phyloP scores from a whole-genome alignment of 108 stramenopile species.

The Nitzschia sp. region DNA sequence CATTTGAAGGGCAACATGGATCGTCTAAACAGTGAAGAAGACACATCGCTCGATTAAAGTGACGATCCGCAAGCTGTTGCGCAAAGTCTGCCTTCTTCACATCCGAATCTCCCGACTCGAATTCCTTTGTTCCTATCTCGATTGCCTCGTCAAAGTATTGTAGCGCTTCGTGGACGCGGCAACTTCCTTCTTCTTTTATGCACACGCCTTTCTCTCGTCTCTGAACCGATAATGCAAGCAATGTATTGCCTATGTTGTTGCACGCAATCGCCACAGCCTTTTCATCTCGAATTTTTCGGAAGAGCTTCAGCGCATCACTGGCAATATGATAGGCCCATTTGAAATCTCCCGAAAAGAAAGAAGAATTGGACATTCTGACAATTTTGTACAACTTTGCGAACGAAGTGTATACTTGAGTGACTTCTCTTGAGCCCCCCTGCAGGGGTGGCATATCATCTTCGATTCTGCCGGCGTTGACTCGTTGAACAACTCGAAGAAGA shows the following conservation, averaged over 20 bases:
- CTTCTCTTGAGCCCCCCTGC: conserved; percentile 48
- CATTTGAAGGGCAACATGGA: conserved; percentile 25
- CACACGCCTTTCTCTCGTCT: conserved; percentile 9
- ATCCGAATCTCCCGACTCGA: conserved; percentile 30
- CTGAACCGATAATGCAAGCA: conserved; percentile 33
- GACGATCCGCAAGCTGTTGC: conserved; percentile 57
- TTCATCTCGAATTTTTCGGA: conserved; percentile 54
- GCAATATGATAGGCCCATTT: conserved; percentile 41
- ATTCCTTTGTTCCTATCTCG: conserved; percentile 39
- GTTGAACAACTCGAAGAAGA: conserved; percentile 32
- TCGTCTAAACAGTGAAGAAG: conserved; percentile 39
- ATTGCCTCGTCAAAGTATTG: conserved; percentile 44
- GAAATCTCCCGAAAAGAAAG: conserved; percentile 58
- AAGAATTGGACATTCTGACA: conserved; percentile 50
- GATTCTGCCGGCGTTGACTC: conserved; percentile 43
- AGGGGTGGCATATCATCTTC: conserved; percentile 51
- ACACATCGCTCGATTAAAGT: conserved; percentile 69
- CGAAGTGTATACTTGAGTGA: conserved; percentile 45
- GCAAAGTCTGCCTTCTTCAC: conserved; percentile 40
- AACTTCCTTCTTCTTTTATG: neutral
- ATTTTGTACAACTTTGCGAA: conserved; percentile 58
- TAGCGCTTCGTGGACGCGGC: conserved; percentile 14
- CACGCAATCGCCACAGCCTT: conserved; percentile 63
- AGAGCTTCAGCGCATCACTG: conserved; percentile 52
- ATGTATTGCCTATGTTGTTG: conserved; percentile 65